A percentile compares a stretch with the other conserved stretches of the same genome.
Evolutionary conservation across 306 rosid genomes (phyloP).

Genomic region (Trichosanthes truncata): DNA sequence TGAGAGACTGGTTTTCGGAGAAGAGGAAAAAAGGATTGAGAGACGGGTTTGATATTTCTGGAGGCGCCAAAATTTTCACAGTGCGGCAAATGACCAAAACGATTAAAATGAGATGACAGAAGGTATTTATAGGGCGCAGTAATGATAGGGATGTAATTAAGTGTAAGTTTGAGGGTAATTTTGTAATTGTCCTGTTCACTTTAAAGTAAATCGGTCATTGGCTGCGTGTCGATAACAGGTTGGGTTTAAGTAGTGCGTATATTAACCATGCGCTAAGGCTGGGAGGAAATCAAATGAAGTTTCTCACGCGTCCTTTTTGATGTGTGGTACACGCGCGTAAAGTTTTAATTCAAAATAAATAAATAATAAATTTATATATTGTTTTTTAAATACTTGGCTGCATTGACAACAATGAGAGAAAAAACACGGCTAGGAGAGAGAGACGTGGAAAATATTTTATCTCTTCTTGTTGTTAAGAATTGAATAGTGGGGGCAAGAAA

Average conservation of each 20-base stretch:
- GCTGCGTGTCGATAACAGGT: background rate
- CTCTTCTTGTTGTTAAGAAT: no score
- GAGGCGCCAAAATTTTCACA: background rate
- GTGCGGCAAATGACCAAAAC: background rate
- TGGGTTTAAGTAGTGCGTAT: background rate
- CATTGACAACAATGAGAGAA: no score
- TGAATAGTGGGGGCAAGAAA: no score
- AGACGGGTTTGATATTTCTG: background rate
- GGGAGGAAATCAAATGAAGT: background rate
- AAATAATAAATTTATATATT: no score
- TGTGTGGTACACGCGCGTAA: background rate
- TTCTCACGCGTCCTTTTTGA: background rate
- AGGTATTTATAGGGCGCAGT: background rate
- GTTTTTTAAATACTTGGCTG: no score
- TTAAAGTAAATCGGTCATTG: background rate
- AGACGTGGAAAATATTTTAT: no score
- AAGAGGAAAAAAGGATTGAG: background rate
- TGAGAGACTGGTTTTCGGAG: background rate
- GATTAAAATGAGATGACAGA: fast-evolving
- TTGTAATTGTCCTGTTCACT: background rate
- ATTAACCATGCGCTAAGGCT: background rate
- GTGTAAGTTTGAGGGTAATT: background rate
- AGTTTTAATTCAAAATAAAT: no score
- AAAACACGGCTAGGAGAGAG: no score
- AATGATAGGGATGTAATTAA: background rate